A percentile compares a stretch with the other conserved stretches of the same genome.
These are phyloP conservation scores for Mycena rosella DNA, from an alignment of 768 basidiomycete species.

Conservation along the genomic window DNA sequence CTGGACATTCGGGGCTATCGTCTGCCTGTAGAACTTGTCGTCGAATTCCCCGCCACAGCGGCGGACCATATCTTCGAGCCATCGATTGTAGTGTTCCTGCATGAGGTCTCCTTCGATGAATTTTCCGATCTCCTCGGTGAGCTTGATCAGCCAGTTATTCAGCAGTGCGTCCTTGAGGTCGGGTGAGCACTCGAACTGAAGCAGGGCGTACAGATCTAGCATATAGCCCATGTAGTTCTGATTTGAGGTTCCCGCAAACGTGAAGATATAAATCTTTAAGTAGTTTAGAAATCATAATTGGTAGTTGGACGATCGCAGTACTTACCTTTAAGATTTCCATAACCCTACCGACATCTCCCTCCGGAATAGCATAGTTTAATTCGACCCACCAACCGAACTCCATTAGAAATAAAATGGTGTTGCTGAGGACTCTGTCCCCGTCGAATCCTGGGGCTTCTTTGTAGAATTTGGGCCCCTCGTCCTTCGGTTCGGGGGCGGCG, in stretches of 20 bases:
- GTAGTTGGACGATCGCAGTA: too few species aligned
- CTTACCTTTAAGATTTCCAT: slow-evolving; percentile 10
- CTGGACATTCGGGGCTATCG: too few species aligned
- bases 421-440: too few species aligned
- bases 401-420: too few species aligned
- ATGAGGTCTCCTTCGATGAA: neutral
- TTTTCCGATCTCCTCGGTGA: neutral
- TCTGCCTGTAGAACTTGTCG: neutral
- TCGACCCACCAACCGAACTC: slow-evolving; percentile 40
- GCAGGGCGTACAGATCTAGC: slow-evolving; percentile 41
- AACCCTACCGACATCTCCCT: slow-evolving; percentile 46
- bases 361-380: slow-evolving; percentile 41
- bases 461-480: too few species aligned
- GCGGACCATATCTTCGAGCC: neutral
- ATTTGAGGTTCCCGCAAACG: slow-evolving; percentile 26
- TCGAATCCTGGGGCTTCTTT: too few species aligned
- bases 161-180: slow-evolving; percentile 24
- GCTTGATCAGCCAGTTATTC: neutral
- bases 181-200: slow-evolving; percentile 41
- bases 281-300: too few species aligned
- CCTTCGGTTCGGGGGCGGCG: neutral
- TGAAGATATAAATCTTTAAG: neutral
- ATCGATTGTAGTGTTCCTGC: neutral
- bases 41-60: neutral
- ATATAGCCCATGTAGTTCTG: slow-evolving; percentile 40